These are phyloP conservation scores for Saturnispora galanensis DNA, from an alignment of 805 yeast species.

Conservation along the genomic window DNA sequence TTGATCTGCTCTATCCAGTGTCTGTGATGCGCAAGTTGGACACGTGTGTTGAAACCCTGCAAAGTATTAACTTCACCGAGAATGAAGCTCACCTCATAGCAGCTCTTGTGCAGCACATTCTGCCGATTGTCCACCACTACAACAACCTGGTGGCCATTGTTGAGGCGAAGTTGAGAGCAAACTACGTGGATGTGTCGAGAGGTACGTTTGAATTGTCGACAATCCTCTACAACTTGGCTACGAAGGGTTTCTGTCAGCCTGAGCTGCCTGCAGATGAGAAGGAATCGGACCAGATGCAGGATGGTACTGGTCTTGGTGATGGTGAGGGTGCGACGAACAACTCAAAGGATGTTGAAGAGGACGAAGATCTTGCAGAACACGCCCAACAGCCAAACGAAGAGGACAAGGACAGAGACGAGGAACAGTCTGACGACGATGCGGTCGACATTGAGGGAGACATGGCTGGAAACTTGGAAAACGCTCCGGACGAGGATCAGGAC, in stretches of 20 bases:
- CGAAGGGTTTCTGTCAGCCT: conserved; percentile 89
- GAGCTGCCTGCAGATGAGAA: conserved; percentile 61
- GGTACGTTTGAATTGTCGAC: conserved; percentile 52
- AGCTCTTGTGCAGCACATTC: conserved; percentile 44
- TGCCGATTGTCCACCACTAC: conserved; percentile 60
- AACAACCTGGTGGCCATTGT: conserved; percentile 36
- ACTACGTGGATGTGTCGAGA: conserved; percentile 47
- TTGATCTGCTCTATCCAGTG: conserved; percentile 28
- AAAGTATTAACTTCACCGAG: conserved; percentile 29
- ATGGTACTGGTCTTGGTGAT: conserved; percentile 92
- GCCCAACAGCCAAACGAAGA: conserved; percentile 67
- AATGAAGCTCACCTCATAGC: conserved; percentile 31
- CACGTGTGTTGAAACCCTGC: conserved; percentile 27
- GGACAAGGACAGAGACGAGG: conserved; percentile 54
- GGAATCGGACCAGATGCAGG: conserved; percentile 50
- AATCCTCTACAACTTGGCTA: conserved; percentile 50
- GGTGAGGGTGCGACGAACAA: conserved; percentile 68
- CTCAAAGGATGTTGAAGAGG: conserved; percentile 81
- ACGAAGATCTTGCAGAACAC: conserved; percentile 75
- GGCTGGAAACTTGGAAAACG: conserved; percentile 87
- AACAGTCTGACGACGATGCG: conserved; percentile 78
- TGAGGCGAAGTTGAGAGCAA: conserved; percentile 32
- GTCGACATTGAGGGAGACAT: conserved; percentile 93
- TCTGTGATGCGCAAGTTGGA: conserved; percentile 13
- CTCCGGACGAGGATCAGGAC: conserved; percentile 47